These are phyloP conservation scores for Tolypocladium tundrense DNA, from an alignment of 2,329 filamentous ascomycete genomes.

Conservation along the genomic window DNA sequence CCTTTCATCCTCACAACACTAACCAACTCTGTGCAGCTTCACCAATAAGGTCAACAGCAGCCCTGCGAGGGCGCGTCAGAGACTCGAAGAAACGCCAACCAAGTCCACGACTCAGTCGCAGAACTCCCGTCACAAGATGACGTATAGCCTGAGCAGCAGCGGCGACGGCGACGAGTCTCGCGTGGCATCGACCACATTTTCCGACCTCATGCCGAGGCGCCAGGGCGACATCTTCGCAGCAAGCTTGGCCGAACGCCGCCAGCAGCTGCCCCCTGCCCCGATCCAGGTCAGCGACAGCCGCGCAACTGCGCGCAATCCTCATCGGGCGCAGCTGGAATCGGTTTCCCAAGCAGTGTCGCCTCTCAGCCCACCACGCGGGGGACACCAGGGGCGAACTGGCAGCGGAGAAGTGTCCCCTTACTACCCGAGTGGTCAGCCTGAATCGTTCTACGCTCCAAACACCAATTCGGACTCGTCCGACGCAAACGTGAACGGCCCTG, in stretches of 20 bases:
- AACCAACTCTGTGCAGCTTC: constrained; percentile 17
- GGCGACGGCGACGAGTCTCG: background rate
- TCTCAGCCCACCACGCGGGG: constrained; percentile 7
- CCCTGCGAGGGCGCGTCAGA: constrained; percentile 11
- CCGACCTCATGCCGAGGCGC: constrained; percentile 18
- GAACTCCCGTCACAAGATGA: background rate
- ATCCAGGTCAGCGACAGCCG: constrained; percentile 12
- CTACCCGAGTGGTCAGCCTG: background rate
- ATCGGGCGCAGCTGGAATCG: constrained; percentile 9
- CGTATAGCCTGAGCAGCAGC: constrained; percentile 3
- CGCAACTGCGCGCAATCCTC: constrained; percentile 2
- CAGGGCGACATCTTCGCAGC: constrained; percentile 7
- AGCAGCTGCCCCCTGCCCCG: constrained; percentile 14
- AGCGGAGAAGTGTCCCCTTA: background rate
- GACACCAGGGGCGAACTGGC: background rate
- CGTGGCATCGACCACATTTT: constrained; percentile 15
- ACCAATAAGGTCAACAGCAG: constrained; percentile 18
- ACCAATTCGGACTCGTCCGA: background rate
- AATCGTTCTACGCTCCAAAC: background rate
- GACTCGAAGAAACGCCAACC: constrained; percentile 8
- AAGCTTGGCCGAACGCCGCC: constrained; percentile 20
- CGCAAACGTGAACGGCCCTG: constrained; percentile 6
- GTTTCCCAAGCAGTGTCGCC: constrained; percentile 16
- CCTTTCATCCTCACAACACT: background rate
- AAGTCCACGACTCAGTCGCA: constrained; percentile 11